A percentile compares a stretch with the other conserved stretches of the same genome.
Conservation (phyloP, 2,329 filamentous ascomycete genomes). For the Niveomyces coronatus region DNA sequence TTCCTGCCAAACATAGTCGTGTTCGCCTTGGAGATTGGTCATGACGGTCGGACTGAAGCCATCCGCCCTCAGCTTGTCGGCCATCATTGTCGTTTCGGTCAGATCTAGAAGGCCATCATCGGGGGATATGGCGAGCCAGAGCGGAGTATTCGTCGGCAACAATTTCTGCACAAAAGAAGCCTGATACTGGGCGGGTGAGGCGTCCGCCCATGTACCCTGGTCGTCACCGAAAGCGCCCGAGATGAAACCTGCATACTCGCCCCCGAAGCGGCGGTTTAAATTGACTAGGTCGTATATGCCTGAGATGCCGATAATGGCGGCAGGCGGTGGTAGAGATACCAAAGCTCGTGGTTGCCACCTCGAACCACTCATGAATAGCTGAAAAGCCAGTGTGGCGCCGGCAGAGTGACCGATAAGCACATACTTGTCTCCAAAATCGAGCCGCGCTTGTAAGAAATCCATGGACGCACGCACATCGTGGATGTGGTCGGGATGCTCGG, state of each 20-base stretch:
- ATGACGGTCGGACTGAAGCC: conserved; percentile 21
- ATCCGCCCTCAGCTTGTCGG: conserved; percentile 31
- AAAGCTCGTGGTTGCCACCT: conserved; percentile 16
- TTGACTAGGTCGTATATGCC: conserved; percentile 57
- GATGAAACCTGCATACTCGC: conserved; percentile 47
- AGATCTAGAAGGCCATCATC: conserved; percentile 42
- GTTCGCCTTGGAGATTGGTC: conserved; percentile 42
- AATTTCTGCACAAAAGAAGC: conserved; percentile 26
- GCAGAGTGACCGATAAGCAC: conserved; percentile 53
- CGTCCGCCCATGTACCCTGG: conserved; percentile 38
- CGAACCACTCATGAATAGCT: conserved; percentile 40
- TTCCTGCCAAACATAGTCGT: conserved; percentile 54
- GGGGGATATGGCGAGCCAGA: conserved; percentile 34
- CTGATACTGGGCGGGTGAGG: conserved; percentile 40
- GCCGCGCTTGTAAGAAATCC: conserved; percentile 33
- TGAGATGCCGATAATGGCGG: conserved; percentile 48
- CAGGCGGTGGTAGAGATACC: conserved; percentile 29
- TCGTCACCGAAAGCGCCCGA: conserved; percentile 49
- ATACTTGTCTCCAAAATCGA: conserved; percentile 37
- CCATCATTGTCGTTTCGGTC: conserved; percentile 50
- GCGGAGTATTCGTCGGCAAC: conserved; percentile 25
- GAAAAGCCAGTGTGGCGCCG: conserved; percentile 53
- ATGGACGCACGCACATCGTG: conserved; percentile 45
- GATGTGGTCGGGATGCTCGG: conserved; percentile 49
- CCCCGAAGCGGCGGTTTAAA: conserved; percentile 35